A percentile compares a stretch with the other conserved stretches of the same genome.
Evolutionary conservation across 2,329 filamentous ascomycete genomes (phyloP).

Genomic region (Hymenoscyphus salicellus): DNA sequence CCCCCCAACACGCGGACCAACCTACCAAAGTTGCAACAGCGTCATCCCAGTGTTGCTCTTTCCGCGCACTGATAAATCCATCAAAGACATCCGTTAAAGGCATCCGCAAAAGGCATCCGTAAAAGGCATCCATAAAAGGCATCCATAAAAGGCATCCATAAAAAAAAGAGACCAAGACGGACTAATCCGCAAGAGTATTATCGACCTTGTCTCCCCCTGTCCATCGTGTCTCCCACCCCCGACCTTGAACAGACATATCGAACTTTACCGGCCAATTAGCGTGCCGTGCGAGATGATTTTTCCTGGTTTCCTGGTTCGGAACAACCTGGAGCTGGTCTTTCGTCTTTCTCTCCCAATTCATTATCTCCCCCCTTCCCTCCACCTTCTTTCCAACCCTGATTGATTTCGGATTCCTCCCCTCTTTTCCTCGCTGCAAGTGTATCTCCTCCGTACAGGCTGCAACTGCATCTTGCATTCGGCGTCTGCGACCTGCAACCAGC

Average conservation of each 20-base stretch:
- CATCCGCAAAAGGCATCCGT: too few relatives aligned
- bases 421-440: not conserved
- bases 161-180: too few relatives aligned
- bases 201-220: too few relatives aligned
- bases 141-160: too few relatives aligned
- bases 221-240: not conserved
- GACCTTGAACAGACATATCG: not conserved
- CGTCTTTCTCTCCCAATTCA: not conserved
- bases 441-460: not conserved
- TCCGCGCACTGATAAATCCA: too few relatives aligned
- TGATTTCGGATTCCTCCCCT: not conserved
- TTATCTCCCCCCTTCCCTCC: not conserved
- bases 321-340: not conserved
- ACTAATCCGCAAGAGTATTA: too few relatives aligned
- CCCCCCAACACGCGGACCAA: too few relatives aligned
- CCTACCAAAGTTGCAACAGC: too few relatives aligned
- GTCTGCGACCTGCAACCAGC: not conserved
- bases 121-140: too few relatives aligned
- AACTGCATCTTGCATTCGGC: constrained; percentile 1
- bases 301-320: not conserved
- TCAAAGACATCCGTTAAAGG: too few relatives aligned
- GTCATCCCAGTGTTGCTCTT: too few relatives aligned
- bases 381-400: not conserved
- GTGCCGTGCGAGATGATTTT: not conserved
- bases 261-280: not conserved